Base-by-base conservation (phyloP, 345 rosid genomes). In the Nephelium lappaceum region DNA sequence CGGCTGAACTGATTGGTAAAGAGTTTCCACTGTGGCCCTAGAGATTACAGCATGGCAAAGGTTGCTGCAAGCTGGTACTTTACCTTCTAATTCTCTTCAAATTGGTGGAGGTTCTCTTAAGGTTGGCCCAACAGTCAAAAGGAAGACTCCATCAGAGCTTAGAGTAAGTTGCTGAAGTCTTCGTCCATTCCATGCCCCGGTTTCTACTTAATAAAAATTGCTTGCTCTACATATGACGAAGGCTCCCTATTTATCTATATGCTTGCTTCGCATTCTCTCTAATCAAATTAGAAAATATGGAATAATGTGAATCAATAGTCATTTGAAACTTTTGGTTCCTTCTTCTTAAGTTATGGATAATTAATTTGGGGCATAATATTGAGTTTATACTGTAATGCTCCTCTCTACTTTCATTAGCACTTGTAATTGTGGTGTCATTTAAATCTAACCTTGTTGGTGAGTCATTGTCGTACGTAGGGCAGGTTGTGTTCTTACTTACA, bases 111-210 rank as follows among this genome's bases (percentile, higher is more conserved):
- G 82, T 53, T 83, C 86, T 66, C 62, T 85, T 25, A 89, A 83
- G 45, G 77, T 81, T 68, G 89, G 76, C 42, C 53, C 84, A 23
- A 83, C 83, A 70, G 74, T 84, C 63, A 91, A 90, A 83, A 83
- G 98, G 81, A 92, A 92, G 90, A 95, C 98, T 18, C 98, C 98
- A 1, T 86, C 92, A 11, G 97, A 95, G 80, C 90, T 95, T 6
- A 87, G 98, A 80, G 98, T 91, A 89, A 72, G 83, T 80, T 81
- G 70, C 47, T 10, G 69, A 74, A 51, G 15, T 9, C 57, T 82
- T 68, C 24, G 57, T 5, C 8, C 27, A 49, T 24, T 65, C 10
- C 19, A 21, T 23, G 57, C 10, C 72, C 45, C 8, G 38, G 18
- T 19, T 8, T 69, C 49, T 43, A 21, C 11, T 36, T 36, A 42